A percentile compares a stretch with the other conserved stretches of the same genome.
Conservation (phyloP, 179 eudicot species). For the Drosera spatulata region DNA sequence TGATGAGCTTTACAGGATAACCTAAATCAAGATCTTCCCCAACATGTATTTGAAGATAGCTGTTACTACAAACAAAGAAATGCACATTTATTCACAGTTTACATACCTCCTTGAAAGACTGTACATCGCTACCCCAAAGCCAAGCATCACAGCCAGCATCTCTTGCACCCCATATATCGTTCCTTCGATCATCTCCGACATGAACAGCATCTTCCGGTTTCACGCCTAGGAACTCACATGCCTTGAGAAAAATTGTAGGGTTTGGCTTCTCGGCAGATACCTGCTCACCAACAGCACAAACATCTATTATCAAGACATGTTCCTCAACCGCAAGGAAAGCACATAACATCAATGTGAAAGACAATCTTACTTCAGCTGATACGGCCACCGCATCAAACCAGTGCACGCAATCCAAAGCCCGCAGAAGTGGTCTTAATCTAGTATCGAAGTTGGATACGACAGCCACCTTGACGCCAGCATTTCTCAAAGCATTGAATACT, state of each 20-base stretch:
- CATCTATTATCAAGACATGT: too few relatives aligned
- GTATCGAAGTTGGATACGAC: slow-evolving; percentile 95
- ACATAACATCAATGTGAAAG: background rate
- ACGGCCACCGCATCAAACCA: slow-evolving; percentile 99
- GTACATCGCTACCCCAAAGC: slow-evolving; percentile 98
- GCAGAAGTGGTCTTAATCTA: slow-evolving; percentile 65
- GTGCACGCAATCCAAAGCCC: slow-evolving; percentile 80
- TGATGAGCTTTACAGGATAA: too few relatives aligned
- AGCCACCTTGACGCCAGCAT: slow-evolving; percentile 82
- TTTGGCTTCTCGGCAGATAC: slow-evolving; percentile 98
- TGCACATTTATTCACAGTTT: background rate
- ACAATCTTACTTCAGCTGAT: slow-evolving; percentile 78
- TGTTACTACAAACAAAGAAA: too few relatives aligned
- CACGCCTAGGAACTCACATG: slow-evolving; percentile 78
- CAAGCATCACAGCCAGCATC: slow-evolving; percentile 99
- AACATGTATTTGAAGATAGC: too few relatives aligned
- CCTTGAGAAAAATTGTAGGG: slow-evolving; percentile 87
- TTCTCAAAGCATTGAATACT: slow-evolving; percentile 65
- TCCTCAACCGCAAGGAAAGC: too few relatives aligned
- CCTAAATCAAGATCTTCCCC: too few relatives aligned
- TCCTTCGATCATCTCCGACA: slow-evolving; percentile 94
- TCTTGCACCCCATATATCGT: slow-evolving; percentile 97
- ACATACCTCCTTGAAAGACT: slow-evolving; percentile 83
- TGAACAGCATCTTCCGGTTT: slow-evolving; percentile 95
- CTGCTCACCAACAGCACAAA: slow-evolving; percentile 16